Percentiles rank a stretch among this genome's conserved stretches.
These are phyloP conservation scores for Fraxinus nigra DNA, from an alignment of 305 asterid genomes.

Conservation along the genomic window DNA sequence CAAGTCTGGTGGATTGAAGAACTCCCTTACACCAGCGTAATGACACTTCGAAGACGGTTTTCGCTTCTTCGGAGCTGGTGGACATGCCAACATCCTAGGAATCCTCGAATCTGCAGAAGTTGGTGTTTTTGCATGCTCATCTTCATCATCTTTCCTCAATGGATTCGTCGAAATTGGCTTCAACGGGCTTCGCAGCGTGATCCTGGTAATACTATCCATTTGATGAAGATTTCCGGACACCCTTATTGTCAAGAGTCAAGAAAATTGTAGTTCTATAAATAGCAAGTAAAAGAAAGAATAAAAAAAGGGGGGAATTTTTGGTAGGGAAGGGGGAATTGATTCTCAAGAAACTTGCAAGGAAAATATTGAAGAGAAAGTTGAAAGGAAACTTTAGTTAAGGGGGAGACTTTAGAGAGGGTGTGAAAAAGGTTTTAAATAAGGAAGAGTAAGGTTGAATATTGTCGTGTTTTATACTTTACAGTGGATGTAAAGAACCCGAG, in stretches of 20 bases:
- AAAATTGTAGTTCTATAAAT: constrained; percentile 25
- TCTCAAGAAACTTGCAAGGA: constrained; percentile 39
- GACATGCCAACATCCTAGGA: constrained; percentile 40
- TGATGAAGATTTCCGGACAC: constrained; percentile 34
- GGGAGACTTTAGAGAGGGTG: background rate
- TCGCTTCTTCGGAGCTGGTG: constrained; percentile 71
- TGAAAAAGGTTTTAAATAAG: background rate
- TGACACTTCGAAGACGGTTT: constrained; percentile 45
- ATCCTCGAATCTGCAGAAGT: constrained; percentile 57
- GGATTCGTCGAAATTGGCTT: constrained; percentile 52
- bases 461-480: constrained; percentile 19
- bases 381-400: constrained; percentile 17
- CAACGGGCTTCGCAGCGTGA: constrained; percentile 30
- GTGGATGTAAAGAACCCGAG: constrained; percentile 1
- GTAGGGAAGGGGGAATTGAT: constrained; percentile 52
- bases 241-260: constrained; percentile 35
- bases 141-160: constrained; percentile 33
- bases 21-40: constrained; percentile 43
- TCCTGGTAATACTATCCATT: constrained; percentile 41
- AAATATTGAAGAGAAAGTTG: constrained; percentile 32
- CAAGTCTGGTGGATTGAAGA: constrained; percentile 66
- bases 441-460: constrained; percentile 38
- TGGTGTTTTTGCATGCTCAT: constrained; percentile 55
- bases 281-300: constrained; percentile 4
- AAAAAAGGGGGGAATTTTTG: background rate